These are phyloP conservation scores for Dactylellina drechsleri DNA, from an alignment of 2,329 filamentous ascomycete species.

Conservation along the genomic window DNA sequence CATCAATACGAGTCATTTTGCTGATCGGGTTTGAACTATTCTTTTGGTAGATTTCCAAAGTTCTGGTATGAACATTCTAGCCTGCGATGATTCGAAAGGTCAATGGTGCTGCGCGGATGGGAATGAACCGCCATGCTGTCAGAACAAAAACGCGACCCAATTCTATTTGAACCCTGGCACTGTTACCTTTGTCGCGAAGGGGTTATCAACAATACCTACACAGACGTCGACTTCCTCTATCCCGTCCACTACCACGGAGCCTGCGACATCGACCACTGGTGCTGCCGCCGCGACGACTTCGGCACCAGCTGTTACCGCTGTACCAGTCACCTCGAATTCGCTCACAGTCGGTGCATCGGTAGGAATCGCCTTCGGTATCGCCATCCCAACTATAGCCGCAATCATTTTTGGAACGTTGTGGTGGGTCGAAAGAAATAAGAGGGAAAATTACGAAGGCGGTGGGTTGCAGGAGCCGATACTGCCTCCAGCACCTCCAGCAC, in stretches of 20 bases:
- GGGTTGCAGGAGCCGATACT: constrained; percentile 21
- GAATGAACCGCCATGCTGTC: constrained; percentile 20
- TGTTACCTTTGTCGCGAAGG: constrained; percentile 24
- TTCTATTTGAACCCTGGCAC: constrained; percentile 39
- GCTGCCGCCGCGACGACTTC: constrained; percentile 18
- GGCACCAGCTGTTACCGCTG: background rate
- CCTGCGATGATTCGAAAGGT: constrained; percentile 42
- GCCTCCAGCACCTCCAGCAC: constrained; percentile 19
- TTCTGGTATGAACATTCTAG: constrained; percentile 32
- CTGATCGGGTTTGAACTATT: background rate
- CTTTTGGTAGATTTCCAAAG: background rate
- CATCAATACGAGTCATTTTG: background rate
- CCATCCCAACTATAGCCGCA: constrained; percentile 25
- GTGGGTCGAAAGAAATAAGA: constrained; percentile 26
- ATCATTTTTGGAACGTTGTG: constrained; percentile 32
- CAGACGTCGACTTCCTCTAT: background rate
- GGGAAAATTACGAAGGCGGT: constrained; percentile 2
- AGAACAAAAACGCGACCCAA: constrained; percentile 17
- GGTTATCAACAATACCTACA: constrained; percentile 9
- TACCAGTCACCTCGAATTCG: constrained; percentile 2
- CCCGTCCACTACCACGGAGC: background rate
- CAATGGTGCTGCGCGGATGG: constrained; percentile 46
- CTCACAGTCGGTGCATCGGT: constrained; percentile 27
- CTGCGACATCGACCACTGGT: constrained; percentile 1
- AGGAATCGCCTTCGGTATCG: constrained; percentile 33